A percentile compares a stretch with the other conserved stretches of the same genome.
These are phyloP conservation scores for Cardamine occulta DNA, from an alignment of 345 rosid genomes.

Conservation along the genomic window DNA sequence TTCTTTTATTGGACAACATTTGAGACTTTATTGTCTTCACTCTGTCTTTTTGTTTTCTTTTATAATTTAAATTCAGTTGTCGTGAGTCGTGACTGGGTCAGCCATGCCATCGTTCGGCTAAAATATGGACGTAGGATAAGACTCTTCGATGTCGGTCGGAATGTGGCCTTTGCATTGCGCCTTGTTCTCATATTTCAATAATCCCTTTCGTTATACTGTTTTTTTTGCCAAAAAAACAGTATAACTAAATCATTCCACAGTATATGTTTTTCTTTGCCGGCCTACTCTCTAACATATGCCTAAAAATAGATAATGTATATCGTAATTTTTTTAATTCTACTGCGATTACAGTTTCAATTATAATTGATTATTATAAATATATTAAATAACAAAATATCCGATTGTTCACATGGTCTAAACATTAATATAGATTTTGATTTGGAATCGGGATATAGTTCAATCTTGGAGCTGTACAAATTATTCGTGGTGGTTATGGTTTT, in stretches of 20 bases:
- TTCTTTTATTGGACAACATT: not conserved
- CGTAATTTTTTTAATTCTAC: not conserved
- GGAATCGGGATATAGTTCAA: not conserved
- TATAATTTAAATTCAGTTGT: not conserved
- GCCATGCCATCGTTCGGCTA: conserved; percentile 29
- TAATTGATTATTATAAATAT: not conserved
- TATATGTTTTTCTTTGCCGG: not conserved
- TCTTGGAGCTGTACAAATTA: not conserved
- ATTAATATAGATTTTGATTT: not conserved
- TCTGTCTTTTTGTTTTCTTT: conserved; percentile 1
- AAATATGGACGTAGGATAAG: conserved; percentile 4
- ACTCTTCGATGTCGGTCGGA: conserved; percentile 29
- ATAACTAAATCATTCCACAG: not conserved
- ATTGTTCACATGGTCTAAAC: not conserved
- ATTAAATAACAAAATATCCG: not conserved
- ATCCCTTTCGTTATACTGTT: not conserved
- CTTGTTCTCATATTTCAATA: not conserved
- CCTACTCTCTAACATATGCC: not conserved
- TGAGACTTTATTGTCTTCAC: conserved; percentile 8
- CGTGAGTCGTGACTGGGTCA: conserved; percentile 24
- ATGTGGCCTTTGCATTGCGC: conserved; percentile 12
- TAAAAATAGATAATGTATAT: not conserved
- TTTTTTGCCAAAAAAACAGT: not conserved
- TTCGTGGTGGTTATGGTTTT: not conserved
- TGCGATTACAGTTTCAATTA: not conserved